Conservation (phyloP, 2,329 filamentous ascomycete genomes). For the Alternaria ethzedia region DNA sequence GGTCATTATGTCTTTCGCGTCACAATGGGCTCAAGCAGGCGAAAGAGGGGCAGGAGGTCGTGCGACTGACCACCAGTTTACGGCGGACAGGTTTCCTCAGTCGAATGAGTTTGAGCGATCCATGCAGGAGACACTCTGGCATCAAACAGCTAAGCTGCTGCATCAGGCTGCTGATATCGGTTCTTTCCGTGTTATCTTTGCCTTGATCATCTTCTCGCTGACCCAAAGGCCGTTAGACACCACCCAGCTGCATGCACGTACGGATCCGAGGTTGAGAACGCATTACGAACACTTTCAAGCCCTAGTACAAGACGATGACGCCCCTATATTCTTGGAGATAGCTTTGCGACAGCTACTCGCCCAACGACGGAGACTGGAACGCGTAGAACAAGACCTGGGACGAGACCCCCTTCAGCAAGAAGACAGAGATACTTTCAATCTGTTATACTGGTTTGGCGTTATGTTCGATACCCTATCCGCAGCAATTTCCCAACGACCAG, state of each 20-base stretch:
- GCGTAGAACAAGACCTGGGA: constrained; percentile 8
- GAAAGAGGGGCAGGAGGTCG: constrained; percentile 21
- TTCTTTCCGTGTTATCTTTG: constrained; percentile 53
- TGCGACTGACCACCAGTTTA: constrained; percentile 24
- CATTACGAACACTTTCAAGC: constrained; percentile 9
- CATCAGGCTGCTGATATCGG: constrained; percentile 46
- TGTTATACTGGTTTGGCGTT: constrained; percentile 64
- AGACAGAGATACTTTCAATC: constrained; percentile 56
- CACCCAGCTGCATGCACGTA: not conserved
- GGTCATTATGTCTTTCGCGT: constrained; percentile 60
- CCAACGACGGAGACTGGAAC: constrained; percentile 10
- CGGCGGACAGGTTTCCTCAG: not conserved
- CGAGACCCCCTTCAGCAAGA: constrained; percentile 32
- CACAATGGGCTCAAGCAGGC: constrained; percentile 54
- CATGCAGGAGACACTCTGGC: constrained; percentile 50
- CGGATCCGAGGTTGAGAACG: not conserved
- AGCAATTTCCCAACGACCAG: constrained; percentile 58
- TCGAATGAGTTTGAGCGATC: constrained; percentile 40
- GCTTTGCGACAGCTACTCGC: constrained; percentile 11
- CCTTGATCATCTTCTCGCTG: constrained; percentile 53
- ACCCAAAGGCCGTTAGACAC: constrained; percentile 48
- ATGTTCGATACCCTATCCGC: constrained; percentile 66
- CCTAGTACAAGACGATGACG: constrained; percentile 9
- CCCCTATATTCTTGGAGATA: constrained; percentile 8
- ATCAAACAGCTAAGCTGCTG: constrained; percentile 48